Evolutionary conservation across 768 basidiomycete genomes (phyloP).

Genomic region (Mycena belliarum): DNA sequence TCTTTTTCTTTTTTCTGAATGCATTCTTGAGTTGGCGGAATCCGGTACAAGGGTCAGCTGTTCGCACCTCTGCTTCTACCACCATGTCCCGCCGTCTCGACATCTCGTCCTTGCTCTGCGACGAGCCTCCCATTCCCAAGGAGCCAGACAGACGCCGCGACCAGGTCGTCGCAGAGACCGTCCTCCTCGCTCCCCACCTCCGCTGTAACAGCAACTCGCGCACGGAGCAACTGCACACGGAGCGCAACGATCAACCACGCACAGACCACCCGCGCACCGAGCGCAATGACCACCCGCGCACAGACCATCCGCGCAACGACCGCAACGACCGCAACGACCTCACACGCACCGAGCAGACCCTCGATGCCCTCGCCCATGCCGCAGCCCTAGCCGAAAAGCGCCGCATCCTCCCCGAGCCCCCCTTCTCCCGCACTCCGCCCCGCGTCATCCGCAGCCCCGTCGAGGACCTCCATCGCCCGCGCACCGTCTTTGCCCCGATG

Average conservation of each 20-base stretch:
- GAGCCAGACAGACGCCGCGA: constrained; percentile 19
- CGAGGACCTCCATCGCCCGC: constrained; percentile 16
- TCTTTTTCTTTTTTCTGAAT: constrained; percentile 34
- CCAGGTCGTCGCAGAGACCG: constrained; percentile 26
- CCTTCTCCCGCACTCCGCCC: constrained; percentile 4
- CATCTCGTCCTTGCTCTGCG: constrained; percentile 74
- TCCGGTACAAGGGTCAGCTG: constrained; percentile 9
- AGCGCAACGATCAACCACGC: no score
- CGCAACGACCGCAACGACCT: no score
- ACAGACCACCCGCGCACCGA: no score
- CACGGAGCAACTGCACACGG: constrained; percentile 9
- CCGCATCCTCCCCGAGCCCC: constrained; percentile 15
- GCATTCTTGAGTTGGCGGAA: no score
- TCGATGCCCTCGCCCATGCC: constrained; percentile 24
- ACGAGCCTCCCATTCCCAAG: constrained; percentile 33
- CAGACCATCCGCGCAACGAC: no score
- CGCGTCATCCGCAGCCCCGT: constrained; percentile 7
- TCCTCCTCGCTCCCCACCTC: constrained; percentile 36
- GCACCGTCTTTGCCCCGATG: background rate
- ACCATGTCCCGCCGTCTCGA: constrained; percentile 72
- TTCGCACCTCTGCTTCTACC: constrained; percentile 21
- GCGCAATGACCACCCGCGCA: no score
- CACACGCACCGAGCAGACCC: constrained; percentile 16
- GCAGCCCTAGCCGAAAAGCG: constrained; percentile 25
- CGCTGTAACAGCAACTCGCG: constrained; percentile 6